These are phyloP conservation scores for Diplocarpon mali DNA, from an alignment of 2,329 filamentous ascomycete species.

Conservation along the genomic window DNA sequence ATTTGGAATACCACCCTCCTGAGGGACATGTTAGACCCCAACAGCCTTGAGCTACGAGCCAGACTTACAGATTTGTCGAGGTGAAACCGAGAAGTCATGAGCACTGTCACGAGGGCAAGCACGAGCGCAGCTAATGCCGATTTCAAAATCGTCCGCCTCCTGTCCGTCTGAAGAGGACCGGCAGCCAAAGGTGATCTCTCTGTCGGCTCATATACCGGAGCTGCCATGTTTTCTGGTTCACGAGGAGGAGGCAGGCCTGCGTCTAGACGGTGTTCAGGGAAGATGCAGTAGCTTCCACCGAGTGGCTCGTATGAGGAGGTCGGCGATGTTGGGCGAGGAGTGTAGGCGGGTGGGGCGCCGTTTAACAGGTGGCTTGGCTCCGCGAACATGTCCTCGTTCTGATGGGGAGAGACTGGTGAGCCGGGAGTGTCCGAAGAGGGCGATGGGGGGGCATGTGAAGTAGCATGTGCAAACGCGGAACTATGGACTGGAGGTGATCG, in stretches of 20 bases:
- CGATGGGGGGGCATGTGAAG: background rate
- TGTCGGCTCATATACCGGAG: constrained; percentile 10
- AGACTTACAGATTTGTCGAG: constrained; percentile 9
- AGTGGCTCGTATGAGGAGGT: background rate
- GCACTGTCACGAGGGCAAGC: constrained; percentile 8
- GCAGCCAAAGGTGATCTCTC: constrained; percentile 19
- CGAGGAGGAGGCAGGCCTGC: constrained; percentile 10
- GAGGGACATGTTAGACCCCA: too few relatives aligned
- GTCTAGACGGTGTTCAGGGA: constrained; percentile 19
- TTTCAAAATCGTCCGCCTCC: constrained; percentile 5
- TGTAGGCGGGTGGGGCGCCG: constrained; percentile 23
- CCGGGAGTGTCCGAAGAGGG: constrained; percentile 7
- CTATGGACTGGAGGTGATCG: constrained; percentile 12
- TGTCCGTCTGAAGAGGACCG: background rate
- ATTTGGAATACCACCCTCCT: background rate
- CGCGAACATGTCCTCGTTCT: constrained; percentile 8
- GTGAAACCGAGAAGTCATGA: constrained; percentile 6
- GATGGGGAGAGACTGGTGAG: constrained; percentile 10
- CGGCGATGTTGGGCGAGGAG: constrained; percentile 11
- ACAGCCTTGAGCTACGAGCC: background rate
- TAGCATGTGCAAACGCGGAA: constrained; percentile 16
- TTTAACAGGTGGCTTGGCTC: constrained; percentile 11
- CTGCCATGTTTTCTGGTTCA: constrained; percentile 25
- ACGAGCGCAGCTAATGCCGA: constrained; percentile 16
- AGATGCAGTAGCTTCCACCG: constrained; percentile 18